A percentile compares a stretch with the other conserved stretches of the same genome.
phyloP scores from a whole-genome alignment of 225 moss, liverwort and hornwort genomes.

The Takakia lepidozioides region DNA sequence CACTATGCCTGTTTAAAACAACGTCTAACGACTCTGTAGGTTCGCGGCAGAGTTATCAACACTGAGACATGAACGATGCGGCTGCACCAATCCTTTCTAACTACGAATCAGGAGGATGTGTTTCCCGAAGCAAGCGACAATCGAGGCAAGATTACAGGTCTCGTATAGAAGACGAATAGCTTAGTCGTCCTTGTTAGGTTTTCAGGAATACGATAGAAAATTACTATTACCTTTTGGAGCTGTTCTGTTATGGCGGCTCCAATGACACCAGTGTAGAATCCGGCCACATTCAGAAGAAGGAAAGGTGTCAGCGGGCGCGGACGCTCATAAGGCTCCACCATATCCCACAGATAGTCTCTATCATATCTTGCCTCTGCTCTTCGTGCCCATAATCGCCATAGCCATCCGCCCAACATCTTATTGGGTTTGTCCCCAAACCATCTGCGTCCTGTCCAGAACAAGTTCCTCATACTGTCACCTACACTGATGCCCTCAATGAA shows the following conservation, averaged over 20 bases:
- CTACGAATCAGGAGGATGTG: not conserved
- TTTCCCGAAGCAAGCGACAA: not conserved
- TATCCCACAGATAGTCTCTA: conserved; percentile 61
- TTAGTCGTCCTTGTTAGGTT: too few relatives aligned
- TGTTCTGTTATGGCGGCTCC: conserved; percentile 85
- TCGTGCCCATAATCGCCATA: conserved; percentile 48
- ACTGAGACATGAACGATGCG: not conserved
- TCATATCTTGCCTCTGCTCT: conserved; percentile 33
- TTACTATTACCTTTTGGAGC: conserved; percentile 75
- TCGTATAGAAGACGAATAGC: not conserved
- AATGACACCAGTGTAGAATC: conserved; percentile 77
- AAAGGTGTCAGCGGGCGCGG: conserved; percentile 58
- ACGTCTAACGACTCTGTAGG: not conserved
- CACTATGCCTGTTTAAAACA: too few relatives aligned
- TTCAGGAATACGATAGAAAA: too few relatives aligned
- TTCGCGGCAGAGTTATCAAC: conserved; percentile 2
- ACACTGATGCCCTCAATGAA: too few relatives aligned
- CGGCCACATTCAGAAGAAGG: conserved; percentile 42
- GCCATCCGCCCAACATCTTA: conserved; percentile 43
- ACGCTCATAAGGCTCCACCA: conserved; percentile 76
- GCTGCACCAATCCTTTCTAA: not conserved
- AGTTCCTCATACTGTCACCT: too few relatives aligned
- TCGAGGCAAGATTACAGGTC: too few relatives aligned
- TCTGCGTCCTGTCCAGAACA: conserved; percentile 40
- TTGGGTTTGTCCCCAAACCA: conserved; percentile 38